Evolutionary conservation across 2,329 filamentous ascomycete species (phyloP), one percentile per base, ranked within the genome.

Genomic region (Aplosporella prunicola): DNA sequence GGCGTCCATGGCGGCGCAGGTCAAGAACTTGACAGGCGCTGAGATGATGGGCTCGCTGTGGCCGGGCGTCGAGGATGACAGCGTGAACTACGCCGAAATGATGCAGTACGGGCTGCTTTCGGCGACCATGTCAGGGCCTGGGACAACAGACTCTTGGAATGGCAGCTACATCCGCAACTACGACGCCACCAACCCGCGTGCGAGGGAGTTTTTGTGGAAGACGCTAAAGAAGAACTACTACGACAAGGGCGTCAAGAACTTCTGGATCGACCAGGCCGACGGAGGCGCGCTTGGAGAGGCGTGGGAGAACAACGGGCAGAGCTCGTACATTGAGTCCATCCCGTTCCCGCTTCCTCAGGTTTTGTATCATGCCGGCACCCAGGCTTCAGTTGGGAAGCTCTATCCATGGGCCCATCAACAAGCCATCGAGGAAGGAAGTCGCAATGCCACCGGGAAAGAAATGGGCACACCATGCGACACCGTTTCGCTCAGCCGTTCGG

Each of bases 231-330:
- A 36, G 13, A 53, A 57, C 32, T 56, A 57, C 42, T 57, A 50
- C 34, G 49, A 52, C 32, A 45, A 51, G 11, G 54, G 53, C 16
- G 53, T 57, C 41, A 47, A 51, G 29, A 54, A 55, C 41, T 57
- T 55, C 41, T 56, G 54, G 53, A 54, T 57, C 32, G 54, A 57
- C 33, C 50, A 57, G 46, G 53, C 53, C 5, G 54, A 57, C 20
- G 60, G 58, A 9, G 59, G 60, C 2, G 48, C 56, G 3, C 46
- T 60, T 3, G 59, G 59, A 7, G 59, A 45, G 49, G 57, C 40
- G 37, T 61, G 58, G 38, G 54, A 61, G 35, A 62, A 60, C 30
- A 60, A 61, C 25, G 56, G 51, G 3, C 52, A 53, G 32, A 45
- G 40, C n/a, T 41, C 35, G 1, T 49, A 48, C 28, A 50, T 56